Evolutionary conservation across 768 basidiomycete species (phyloP).

Genomic region (Boletus pseudopeckii): DNA sequence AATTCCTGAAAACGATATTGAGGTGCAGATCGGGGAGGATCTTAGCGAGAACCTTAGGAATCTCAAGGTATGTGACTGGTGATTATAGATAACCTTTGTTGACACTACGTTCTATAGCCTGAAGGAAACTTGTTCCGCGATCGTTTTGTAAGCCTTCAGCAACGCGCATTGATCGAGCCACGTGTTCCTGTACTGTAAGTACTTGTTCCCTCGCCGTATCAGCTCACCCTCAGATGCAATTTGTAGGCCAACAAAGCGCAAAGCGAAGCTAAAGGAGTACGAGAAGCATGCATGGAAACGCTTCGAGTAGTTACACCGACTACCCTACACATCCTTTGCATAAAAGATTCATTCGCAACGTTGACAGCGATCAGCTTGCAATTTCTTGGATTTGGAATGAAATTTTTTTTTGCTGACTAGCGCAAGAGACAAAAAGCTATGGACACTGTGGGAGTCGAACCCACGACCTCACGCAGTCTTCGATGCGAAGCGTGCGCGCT

Average conservation of each 20-base stretch:
- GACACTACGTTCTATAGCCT: conserved; percentile 46
- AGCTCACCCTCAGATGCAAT: neutral
- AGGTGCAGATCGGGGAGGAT: conserved; percentile 90
- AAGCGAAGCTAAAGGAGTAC: conserved; percentile 55
- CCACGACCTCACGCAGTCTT: conserved; percentile 32
- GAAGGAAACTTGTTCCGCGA: conserved; percentile 94
- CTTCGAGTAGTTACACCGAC: conserved; percentile 42
- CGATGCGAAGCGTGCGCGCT: conserved; percentile 32
- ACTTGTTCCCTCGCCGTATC: conserved; percentile 21
- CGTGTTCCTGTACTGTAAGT: conserved; percentile 70
- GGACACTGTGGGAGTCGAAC: conserved; percentile 35
- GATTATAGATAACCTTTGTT: neutral
- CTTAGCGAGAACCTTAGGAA: conserved; percentile 78
- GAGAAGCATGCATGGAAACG: conserved; percentile 81
- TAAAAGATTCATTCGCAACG: too few relatives aligned
- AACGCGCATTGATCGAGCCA: conserved; percentile 84
- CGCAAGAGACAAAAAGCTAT: conserved; percentile 8
- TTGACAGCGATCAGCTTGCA: neutral
- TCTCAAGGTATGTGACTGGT: conserved; percentile 60
- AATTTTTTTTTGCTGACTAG: too few relatives aligned
- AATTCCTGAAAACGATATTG: conserved; percentile 64
- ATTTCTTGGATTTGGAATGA: too few relatives aligned
- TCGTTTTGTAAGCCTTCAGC: conserved; percentile 82
- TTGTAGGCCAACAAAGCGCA: conserved; percentile 31
- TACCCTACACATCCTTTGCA: neutral